These are phyloP conservation scores for Fusarium begoniae DNA, from an alignment of 2,329 filamentous ascomycete genomes.

Conservation along the genomic window DNA sequence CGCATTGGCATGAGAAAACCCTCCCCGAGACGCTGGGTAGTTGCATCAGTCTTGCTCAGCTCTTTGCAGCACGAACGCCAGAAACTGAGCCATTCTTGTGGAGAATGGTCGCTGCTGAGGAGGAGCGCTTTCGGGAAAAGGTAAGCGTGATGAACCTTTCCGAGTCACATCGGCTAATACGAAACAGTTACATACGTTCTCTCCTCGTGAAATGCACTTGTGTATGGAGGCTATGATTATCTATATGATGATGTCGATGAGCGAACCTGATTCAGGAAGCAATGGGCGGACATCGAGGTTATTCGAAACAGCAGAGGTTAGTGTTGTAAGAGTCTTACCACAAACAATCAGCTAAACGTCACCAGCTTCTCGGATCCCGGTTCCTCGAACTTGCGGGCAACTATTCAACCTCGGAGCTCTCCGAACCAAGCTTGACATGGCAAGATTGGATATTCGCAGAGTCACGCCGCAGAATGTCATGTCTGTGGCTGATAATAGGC, in stretches of 20 bases:
- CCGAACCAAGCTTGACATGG: constrained; percentile 36
- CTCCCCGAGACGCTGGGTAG: constrained; percentile 37
- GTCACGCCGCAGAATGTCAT: constrained; percentile 41
- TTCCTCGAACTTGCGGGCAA: constrained; percentile 6
- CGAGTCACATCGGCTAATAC: not conserved
- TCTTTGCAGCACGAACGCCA: constrained; percentile 35
- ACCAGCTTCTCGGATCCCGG: constrained; percentile 13
- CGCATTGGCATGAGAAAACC: constrained; percentile 32
- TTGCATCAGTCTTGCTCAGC: constrained; percentile 41
- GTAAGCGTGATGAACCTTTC: not conserved
- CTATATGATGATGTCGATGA: constrained; percentile 46
- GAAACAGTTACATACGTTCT: not conserved
- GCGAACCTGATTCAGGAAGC: constrained; percentile 19
- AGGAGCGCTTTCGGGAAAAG: constrained; percentile 29
- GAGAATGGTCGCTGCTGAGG: constrained; percentile 39
- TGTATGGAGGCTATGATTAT: constrained; percentile 40
- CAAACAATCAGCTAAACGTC: too few species aligned
- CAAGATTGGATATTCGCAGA: constrained; percentile 46
- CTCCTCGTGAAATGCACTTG: constrained; percentile 23
- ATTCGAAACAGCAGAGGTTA: constrained; percentile 33
- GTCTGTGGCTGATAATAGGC: constrained; percentile 40
- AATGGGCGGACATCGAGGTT: constrained; percentile 2
- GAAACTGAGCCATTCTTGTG: constrained; percentile 42
- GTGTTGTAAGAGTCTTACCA: too few species aligned
- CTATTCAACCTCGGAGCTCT: constrained; percentile 26